Conservation (phyloP, 169 alveolate species). For the Babesia sp. region DNA sequence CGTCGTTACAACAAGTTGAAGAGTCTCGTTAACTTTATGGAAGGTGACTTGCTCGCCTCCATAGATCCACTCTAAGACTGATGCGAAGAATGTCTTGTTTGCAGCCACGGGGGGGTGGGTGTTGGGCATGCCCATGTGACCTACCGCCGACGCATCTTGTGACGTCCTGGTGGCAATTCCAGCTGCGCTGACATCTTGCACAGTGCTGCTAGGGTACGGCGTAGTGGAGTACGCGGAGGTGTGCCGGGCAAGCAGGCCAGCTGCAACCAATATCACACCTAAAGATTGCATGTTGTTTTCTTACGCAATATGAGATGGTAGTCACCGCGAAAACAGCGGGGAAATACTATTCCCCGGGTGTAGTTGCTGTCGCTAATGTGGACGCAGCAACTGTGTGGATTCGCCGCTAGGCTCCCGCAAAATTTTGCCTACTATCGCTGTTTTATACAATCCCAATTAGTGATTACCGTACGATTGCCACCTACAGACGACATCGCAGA, state of each 20-base stretch:
- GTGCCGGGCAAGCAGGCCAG: slow-evolving; percentile 14
- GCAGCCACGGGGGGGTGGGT: not conserved
- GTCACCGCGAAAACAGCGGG: not conserved
- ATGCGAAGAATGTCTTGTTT: not conserved
- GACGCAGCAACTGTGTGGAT: not conserved
- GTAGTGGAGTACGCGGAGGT: not conserved
- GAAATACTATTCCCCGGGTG: not conserved
- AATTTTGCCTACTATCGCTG: not conserved
- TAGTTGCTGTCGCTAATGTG: not conserved
- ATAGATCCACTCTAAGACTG: not conserved
- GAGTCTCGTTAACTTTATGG: not conserved
- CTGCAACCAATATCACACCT: not conserved
- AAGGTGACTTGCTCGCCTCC: not conserved
- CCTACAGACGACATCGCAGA: not conserved
- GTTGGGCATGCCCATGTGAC: not conserved
- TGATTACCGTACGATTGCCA: not conserved
- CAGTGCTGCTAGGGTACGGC: not conserved
- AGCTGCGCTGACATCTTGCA: not conserved
- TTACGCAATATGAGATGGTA: not conserved
- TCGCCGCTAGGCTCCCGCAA: not conserved
- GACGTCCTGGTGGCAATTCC: not conserved
- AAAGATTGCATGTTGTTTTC: slow-evolving; percentile 7
- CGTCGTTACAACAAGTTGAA: not conserved
- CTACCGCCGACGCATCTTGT: not conserved
- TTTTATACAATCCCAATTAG: not conserved